Evolutionary conservation across 192 early-diverging fungal genomes (phyloP), one percentile per base, ranked within the genome.

Genomic region (Coemansia sp.): DNA sequence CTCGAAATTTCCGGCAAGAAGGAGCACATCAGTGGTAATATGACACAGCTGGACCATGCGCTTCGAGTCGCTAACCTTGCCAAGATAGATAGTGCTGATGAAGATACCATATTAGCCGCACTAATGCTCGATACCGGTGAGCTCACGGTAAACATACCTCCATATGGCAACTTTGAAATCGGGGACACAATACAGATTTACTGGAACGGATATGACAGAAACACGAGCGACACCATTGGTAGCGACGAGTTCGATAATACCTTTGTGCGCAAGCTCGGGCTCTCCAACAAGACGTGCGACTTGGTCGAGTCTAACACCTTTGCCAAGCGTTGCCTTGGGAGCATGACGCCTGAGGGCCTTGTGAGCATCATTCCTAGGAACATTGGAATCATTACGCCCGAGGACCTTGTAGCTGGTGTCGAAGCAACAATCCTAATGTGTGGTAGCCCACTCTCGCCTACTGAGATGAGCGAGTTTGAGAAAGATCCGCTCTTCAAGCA

Each of bases 251-350:
- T 88, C 34, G 7, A 36, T 36, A 0, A 2, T 27, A 2, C 1
- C 27, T 2, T 27, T 36, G 34, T 0, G 48, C 69, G 73, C 55
- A 79, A 74, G 34, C 66, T 88, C 4, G 84, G 87, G 11, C 86
- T 88, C 59, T 81, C 86, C 0, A 51, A 78, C 29, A 84, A 85
- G 58, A 71, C 87, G 15, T 69, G 82, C 17, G 68, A 71, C 22
- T 70, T 88, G 38, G 84, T 88, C 0, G 87, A 83, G 50, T 78
- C 85, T 5, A 86, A 88, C 59, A 83, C 87, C 3, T 65, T 82
- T 24, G 87, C 76, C 42, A 88, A 88, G 76, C 75, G 86, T 17
- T 88, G 87, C 53, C 68, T 88, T 20, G 27, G 27, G 27, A 0
- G 27, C 27, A 27, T 27, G 27, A 0, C 27, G 27, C 27, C 27